Conservation (phyloP, 148 eudicot genomes). For the Silene uniflora region DNA sequence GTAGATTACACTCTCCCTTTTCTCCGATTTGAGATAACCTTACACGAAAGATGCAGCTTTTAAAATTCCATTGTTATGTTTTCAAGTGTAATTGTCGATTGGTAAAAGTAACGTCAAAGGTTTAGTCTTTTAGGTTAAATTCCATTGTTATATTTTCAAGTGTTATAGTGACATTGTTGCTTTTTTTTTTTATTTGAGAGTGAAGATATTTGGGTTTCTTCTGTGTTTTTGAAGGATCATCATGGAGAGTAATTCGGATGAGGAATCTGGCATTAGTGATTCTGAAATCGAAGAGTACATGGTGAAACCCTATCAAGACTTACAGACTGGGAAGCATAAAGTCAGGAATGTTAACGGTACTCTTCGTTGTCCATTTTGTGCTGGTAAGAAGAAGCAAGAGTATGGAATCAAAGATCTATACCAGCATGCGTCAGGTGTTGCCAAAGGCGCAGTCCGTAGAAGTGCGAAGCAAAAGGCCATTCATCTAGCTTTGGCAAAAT, state of each 20-base stretch:
- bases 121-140: too few species aligned
- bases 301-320: constrained; percentile 61
- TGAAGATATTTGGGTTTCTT: too few species aligned
- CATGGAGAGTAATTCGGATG: constrained; percentile 64
- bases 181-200: too few species aligned
- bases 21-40: too few species aligned
- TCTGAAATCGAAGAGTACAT: constrained; percentile 77
- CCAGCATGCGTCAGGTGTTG: constrained; percentile 76
- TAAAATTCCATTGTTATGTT: too few species aligned
- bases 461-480: constrained; percentile 63
- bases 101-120: background rate
- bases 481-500: constrained; percentile 65
- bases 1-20: too few species aligned
- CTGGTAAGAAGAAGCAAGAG: constrained; percentile 90
- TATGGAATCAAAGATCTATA: constrained; percentile 68
- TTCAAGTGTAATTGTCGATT: too few species aligned
- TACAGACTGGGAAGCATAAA: constrained; percentile 47
- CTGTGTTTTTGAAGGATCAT: background rate
- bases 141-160: too few species aligned
- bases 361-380: constrained; percentile 84
- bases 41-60: too few species aligned
- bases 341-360: constrained; percentile 53
- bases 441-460: constrained; percentile 59
- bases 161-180: too few species aligned
- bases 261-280: constrained; percentile 78